Conservation (phyloP, 2,329 filamentous ascomycete species). For the Alternaria gaisen region DNA sequence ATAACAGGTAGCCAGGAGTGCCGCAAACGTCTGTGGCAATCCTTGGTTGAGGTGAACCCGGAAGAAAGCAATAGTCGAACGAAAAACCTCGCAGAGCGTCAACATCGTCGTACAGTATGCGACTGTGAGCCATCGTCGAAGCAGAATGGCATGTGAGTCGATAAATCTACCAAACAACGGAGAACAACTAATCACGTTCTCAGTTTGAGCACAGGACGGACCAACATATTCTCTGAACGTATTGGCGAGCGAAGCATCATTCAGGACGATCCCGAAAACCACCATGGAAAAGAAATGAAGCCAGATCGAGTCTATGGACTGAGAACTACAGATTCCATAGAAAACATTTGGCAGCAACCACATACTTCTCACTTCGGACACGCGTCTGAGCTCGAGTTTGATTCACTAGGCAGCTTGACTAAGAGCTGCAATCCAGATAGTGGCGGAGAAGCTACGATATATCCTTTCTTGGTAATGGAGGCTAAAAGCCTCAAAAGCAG, state of each 20-base stretch:
- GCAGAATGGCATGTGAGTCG: constrained; percentile 10
- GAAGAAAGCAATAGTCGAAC: constrained; percentile 18
- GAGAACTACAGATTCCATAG: neutral
- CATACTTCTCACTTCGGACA: neutral
- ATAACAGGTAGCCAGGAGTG: neutral
- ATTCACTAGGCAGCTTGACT: constrained; percentile 13
- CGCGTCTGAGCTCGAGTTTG: neutral
- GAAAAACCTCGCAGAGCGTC: constrained; percentile 16
- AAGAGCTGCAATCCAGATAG: constrained; percentile 23
- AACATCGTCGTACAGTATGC: constrained; percentile 20
- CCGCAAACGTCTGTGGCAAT: constrained; percentile 5
- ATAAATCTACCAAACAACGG: neutral
- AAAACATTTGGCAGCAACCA: neutral
- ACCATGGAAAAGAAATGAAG: constrained; percentile 6
- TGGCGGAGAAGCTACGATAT: constrained; percentile 17
- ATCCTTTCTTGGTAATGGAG: constrained; percentile 31
- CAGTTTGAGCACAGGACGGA: constrained; percentile 20
- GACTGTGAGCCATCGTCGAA: constrained; percentile 14
- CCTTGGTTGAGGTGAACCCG: constrained; percentile 5
- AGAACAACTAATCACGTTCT: neutral
- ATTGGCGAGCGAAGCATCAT: constrained; percentile 15
- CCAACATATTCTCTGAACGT: constrained; percentile 19
- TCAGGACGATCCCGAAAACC: neutral
- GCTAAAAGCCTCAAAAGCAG: constrained; percentile 25
- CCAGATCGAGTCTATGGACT: constrained; percentile 27